Evolutionary conservation across 352 stramenopile species (phyloP).

Genomic region (Aphanomyces cochlioides): DNA sequence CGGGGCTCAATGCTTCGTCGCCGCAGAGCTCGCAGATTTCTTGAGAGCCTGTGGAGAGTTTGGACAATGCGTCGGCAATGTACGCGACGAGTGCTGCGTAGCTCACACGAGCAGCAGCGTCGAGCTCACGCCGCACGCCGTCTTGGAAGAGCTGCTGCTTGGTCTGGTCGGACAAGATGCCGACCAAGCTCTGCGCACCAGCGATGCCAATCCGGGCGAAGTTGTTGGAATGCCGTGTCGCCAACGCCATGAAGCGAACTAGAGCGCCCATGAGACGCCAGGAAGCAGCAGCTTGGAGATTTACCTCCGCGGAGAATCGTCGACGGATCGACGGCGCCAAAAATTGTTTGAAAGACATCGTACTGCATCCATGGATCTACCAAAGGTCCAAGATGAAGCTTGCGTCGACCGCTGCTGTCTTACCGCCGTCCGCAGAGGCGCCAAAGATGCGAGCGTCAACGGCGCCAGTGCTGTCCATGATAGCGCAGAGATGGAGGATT

Average conservation of each 20-base stretch:
- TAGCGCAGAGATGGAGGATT: conserved; percentile 13
- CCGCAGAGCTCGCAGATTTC: conserved; percentile 14
- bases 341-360: conserved; percentile 17
- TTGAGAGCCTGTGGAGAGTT: not conserved
- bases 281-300: not conserved
- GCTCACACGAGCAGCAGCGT: too few species aligned
- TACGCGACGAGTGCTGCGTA: too few species aligned
- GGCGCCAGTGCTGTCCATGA: not conserved
- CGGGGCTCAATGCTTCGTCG: conserved; percentile 20
- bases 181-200: too few species aligned
- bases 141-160: too few species aligned
- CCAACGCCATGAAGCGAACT: too few species aligned
- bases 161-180: too few species aligned
- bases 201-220: too few species aligned
- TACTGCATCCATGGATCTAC: conserved; percentile 17
- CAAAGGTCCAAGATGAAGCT: not conserved
- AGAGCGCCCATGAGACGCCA: too few species aligned
- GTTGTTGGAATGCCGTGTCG: too few species aligned
- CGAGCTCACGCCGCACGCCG: too few species aligned
- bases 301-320: conserved; percentile 16
- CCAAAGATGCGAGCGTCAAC: conserved; percentile 22
- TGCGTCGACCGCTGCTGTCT: not conserved
- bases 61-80: too few species aligned
- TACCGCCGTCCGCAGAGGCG: not conserved
- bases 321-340: not conserved